phyloP scores from a whole-genome alignment of 2,329 filamentous ascomycete genomes.

The Bipolaris sorokiniana region DNA sequence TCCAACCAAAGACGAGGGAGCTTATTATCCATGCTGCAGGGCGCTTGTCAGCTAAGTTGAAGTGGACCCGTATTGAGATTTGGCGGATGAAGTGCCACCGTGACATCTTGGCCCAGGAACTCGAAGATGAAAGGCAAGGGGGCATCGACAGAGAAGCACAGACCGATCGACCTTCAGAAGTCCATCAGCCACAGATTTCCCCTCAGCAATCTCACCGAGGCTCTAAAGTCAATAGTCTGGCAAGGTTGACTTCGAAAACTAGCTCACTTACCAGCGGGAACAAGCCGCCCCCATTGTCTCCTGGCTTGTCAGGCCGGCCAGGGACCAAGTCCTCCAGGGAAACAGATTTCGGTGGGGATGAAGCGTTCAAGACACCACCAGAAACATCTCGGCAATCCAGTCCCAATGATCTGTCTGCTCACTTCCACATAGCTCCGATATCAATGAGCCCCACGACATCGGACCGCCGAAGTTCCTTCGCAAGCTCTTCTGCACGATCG shows the following conservation, averaged over 20 bases:
- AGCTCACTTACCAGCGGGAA: conserved; percentile 40
- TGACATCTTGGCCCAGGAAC: conserved; percentile 83
- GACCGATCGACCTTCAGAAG: conserved; percentile 34
- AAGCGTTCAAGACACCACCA: conserved; percentile 55
- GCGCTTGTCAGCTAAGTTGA: conserved; percentile 83
- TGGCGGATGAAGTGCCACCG: conserved; percentile 91
- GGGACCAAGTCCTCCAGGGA: conserved; percentile 48
- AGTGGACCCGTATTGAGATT: conserved; percentile 93
- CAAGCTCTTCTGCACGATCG: conserved; percentile 45
- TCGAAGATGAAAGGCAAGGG: conserved; percentile 74
- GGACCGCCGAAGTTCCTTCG: conserved; percentile 40
- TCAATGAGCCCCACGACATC: conserved; percentile 42
- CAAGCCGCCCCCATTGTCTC: conserved; percentile 42
- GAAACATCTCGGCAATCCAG: conserved; percentile 50
- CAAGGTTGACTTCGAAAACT: conserved; percentile 46
- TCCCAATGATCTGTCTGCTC: conserved; percentile 37
- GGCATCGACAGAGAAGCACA: conserved; percentile 35
- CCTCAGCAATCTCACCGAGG: conserved; percentile 34
- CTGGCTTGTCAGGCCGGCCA: conserved; percentile 36
- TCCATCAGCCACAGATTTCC: conserved; percentile 30
- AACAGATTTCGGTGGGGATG: conserved; percentile 47
- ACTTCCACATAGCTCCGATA: conserved; percentile 42
- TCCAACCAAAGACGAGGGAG: conserved; percentile 88
- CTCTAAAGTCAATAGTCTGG: conserved; percentile 42
- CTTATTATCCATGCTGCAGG: conserved; percentile 84